Conservation (phyloP, 192 early-diverging fungal species). For the Dissophora ornata region DNA sequence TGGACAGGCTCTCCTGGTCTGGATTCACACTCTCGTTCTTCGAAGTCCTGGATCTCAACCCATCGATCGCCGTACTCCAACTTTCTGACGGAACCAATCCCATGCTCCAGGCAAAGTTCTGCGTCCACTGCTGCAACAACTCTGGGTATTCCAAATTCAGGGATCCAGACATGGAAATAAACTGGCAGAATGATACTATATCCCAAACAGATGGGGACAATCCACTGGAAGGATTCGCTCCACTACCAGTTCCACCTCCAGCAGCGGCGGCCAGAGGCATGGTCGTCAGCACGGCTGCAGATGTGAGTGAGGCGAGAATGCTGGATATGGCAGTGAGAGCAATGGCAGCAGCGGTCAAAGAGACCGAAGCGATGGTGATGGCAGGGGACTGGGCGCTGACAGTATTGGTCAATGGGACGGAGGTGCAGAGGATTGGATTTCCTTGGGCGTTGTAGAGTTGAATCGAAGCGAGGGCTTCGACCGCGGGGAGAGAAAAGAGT, state of each 20-base stretch:
- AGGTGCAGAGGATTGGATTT: constrained; percentile 26
- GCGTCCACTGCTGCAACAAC: constrained; percentile 43
- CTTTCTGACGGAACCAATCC: constrained; percentile 20
- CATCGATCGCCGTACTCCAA: constrained; percentile 32
- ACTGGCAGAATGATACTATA: constrained; percentile 52
- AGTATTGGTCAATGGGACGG: constrained; percentile 31
- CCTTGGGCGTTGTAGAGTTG: constrained; percentile 32
- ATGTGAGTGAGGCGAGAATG: constrained; percentile 29
- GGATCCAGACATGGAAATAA: constrained; percentile 49
- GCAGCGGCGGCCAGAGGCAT: constrained; percentile 13
- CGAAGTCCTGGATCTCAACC: constrained; percentile 19
- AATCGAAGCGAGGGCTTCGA: constrained; percentile 36
- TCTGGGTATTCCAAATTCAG: constrained; percentile 46
- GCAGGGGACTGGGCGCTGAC: constrained; percentile 31
- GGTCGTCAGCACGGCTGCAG: constrained; percentile 23
- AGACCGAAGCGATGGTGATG: constrained; percentile 31
- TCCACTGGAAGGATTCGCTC: background rate
- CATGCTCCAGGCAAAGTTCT: constrained; percentile 56
- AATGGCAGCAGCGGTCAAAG: constrained; percentile 18
- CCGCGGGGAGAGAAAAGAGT: constrained; percentile 37
- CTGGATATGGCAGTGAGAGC: constrained; percentile 21
- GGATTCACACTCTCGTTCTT: background rate
- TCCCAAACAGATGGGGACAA: constrained; percentile 41
- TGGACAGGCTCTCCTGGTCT: background rate
- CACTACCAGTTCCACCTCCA: constrained; percentile 2